These are phyloP conservation scores for Podila epicladia DNA, from an alignment of 192 early-diverging fungal genomes.

Conservation along the genomic window DNA sequence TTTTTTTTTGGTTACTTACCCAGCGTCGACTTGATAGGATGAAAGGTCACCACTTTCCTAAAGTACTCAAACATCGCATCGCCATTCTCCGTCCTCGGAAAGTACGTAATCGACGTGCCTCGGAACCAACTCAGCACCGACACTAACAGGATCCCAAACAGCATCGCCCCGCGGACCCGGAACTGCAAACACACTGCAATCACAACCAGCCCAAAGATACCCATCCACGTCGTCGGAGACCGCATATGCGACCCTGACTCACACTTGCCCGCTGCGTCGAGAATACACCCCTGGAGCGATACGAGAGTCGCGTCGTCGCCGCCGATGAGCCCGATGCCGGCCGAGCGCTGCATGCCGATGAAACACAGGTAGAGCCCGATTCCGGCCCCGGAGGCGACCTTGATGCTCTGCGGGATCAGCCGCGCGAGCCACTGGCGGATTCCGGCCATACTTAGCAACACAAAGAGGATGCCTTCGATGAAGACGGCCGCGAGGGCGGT, in stretches of 20 bases:
- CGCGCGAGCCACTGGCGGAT: constrained; percentile 80
- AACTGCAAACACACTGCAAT: constrained; percentile 69
- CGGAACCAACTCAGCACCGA: constrained; percentile 80
- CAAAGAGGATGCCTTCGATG: constrained; percentile 82
- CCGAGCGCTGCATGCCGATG: constrained; percentile 82
- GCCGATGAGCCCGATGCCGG: constrained; percentile 80
- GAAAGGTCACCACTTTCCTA: constrained; percentile 72
- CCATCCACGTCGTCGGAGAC: constrained; percentile 71
- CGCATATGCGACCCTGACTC: constrained; percentile 64
- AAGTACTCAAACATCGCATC: constrained; percentile 71
- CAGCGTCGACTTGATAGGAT: constrained; percentile 62
- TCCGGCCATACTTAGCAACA: constrained; percentile 76
- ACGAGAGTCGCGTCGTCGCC: constrained; percentile 72
- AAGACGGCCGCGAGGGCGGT: constrained; percentile 80
- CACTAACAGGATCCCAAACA: constrained; percentile 74
- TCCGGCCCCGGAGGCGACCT: constrained; percentile 75
- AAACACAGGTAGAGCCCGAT: constrained; percentile 81
- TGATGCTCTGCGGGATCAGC: constrained; percentile 73
- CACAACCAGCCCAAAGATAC: constrained; percentile 77
- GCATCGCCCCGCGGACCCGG: constrained; percentile 71
- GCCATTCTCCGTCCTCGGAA: constrained; percentile 70
- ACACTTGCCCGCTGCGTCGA: constrained; percentile 66
- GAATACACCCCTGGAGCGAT: constrained; percentile 67
- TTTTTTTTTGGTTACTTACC: constrained; percentile 9
- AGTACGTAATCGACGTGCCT: constrained; percentile 71